phyloP scores from a whole-genome alignment of 805 yeast genomes.

The Saccharomyces eubayanus region DNA sequence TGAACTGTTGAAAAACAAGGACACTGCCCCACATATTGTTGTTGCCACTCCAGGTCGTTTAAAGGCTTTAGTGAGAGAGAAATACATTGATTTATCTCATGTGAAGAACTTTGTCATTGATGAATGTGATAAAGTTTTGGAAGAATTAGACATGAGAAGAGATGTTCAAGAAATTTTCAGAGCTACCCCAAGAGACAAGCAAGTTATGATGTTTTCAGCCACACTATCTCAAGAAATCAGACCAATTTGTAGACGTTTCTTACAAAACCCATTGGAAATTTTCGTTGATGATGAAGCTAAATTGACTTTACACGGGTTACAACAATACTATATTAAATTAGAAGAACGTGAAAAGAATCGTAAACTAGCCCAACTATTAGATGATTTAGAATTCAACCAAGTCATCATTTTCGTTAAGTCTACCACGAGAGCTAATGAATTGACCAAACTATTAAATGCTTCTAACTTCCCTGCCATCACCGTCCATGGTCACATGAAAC shows the following conservation, averaged over 20 bases:
- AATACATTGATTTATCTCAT: constrained; percentile 74
- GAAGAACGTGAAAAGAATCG: constrained; percentile 89
- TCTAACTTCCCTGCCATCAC: constrained; percentile 96
- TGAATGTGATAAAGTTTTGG: constrained; percentile 97
- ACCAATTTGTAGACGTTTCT: constrained; percentile 94
- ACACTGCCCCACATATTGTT: constrained; percentile 90
- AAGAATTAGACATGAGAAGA: constrained; percentile 88
- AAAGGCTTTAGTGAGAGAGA: constrained; percentile 87
- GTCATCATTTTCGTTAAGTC: constrained; percentile 93
- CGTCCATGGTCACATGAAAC: constrained; percentile 90
- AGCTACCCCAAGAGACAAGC: constrained; percentile 95
- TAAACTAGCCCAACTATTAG: constrained; percentile 84
- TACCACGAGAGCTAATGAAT: constrained; percentile 83
- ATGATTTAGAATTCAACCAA: constrained; percentile 93
- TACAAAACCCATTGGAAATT: constrained; percentile 95
- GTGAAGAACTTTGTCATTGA: constrained; percentile 93
- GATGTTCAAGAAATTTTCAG: constrained; percentile 97
- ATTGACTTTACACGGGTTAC: constrained; percentile 94
- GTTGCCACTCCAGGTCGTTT: constrained; percentile 99
- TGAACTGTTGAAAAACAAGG: constrained; percentile 82
- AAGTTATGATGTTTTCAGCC: constrained; percentile 99
- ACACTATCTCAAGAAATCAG: constrained; percentile 89
- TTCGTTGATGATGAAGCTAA: constrained; percentile 97
- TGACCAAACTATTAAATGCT: constrained; percentile 79
- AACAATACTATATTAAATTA: constrained; percentile 88